Evolutionary conservation across 169 alveolate genomes (phyloP).

Genomic region (Cryptosporidium parvum): DNA sequence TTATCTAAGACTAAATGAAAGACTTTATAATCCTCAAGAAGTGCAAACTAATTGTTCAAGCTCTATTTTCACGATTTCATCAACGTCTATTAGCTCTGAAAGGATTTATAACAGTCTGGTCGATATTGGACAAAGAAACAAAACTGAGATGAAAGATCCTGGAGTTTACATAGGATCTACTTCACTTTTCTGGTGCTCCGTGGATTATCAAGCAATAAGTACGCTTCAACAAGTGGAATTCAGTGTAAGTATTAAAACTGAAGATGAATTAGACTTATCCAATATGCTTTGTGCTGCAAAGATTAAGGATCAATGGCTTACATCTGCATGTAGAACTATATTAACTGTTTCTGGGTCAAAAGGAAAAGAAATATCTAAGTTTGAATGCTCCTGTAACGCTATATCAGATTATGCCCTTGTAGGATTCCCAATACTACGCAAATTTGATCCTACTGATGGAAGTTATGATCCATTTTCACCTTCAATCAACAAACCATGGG

Average conservation of each 20-base stretch:
- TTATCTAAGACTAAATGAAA: slow-evolving; percentile 16
- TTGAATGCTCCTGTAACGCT: slow-evolving; percentile 60
- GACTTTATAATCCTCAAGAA: slow-evolving; percentile 44
- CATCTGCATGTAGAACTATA: slow-evolving; percentile 47
- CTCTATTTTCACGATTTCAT: slow-evolving; percentile 52
- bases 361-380: slow-evolving; percentile 36
- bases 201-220: slow-evolving; percentile 54
- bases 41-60: slow-evolving; percentile 45
- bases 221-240: slow-evolving; percentile 65
- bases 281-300: slow-evolving; percentile 56
- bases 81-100: slow-evolving; percentile 6
- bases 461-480: slow-evolving; percentile 73
- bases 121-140: slow-evolving; percentile 4
- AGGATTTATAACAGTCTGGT: slow-evolving; percentile 1
- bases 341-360: slow-evolving; percentile 24
- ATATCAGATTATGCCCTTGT: slow-evolving; percentile 63
- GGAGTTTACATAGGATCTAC: slow-evolving; percentile 71
- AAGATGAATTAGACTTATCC: slow-evolving; percentile 35
- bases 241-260: slow-evolving; percentile 22
- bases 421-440: slow-evolving; percentile 28
- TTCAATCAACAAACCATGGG: slow-evolving; percentile 71
- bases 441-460: slow-evolving; percentile 29
- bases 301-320: slow-evolving; percentile 33
- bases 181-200: slow-evolving; percentile 53
- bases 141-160: slow-evolving; percentile 11